phyloP scores from a whole-genome alignment of 441 rosid species.

The Adansonia grandidieri region DNA sequence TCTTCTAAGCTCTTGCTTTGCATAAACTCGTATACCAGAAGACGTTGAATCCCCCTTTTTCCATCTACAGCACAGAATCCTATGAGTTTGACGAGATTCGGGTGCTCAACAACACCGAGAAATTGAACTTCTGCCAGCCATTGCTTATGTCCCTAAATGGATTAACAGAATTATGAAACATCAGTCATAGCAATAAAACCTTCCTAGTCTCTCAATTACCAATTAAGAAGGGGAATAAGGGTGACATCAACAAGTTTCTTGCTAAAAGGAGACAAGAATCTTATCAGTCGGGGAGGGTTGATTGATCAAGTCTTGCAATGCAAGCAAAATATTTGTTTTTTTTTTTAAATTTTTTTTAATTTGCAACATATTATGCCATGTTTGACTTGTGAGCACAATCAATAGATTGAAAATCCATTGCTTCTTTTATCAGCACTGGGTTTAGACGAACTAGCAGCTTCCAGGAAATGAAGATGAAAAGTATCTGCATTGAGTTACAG shows the following conservation, averaged over 20 bases:
- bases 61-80: conserved; percentile 84
- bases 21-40: conserved; percentile 84
- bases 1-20: conserved; percentile 78
- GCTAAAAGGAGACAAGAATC: neutral
- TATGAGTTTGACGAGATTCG: conserved; percentile 64
- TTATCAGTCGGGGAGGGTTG: neutral
- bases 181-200: neutral
- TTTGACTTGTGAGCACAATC: neutral
- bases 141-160: conserved; percentile 62
- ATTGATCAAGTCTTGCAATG: no score
- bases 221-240: neutral
- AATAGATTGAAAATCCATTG: neutral
- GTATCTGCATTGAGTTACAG: neutral
- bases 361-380: neutral
- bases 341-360: neutral
- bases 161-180: neutral
- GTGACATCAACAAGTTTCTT: neutral
- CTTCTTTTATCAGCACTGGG: neutral
- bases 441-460: neutral
- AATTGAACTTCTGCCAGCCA: conserved; percentile 70
- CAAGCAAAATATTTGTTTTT: no score
- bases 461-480: neutral
- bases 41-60: conserved; percentile 73
- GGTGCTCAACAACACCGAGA: conserved; percentile 61
- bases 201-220: neutral